A percentile compares a stretch with the other conserved stretches of the same genome.
These are phyloP conservation scores for Dictyostelium intermedium DNA, from an alignment of 78 protist species.

Conservation along the genomic window DNA sequence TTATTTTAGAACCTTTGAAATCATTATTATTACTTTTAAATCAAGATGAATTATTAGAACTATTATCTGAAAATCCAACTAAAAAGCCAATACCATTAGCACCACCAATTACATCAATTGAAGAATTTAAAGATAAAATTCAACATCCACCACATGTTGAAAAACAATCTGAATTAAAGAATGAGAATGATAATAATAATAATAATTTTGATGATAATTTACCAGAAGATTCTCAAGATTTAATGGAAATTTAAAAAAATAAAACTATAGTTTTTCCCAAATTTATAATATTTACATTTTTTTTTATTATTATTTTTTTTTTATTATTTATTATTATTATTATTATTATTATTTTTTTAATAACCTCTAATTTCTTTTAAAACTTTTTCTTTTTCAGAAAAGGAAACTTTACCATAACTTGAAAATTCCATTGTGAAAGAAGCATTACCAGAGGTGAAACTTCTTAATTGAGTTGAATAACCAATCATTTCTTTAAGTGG, in stretches of 20 bases:
- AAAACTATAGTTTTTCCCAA: background rate
- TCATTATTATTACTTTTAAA: background rate
- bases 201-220: background rate
- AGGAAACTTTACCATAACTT: conserved; percentile 26
- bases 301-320: background rate
- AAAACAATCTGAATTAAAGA: background rate
- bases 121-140: background rate
- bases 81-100: background rate
- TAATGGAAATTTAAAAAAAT: conserved; percentile 48
- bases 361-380: conserved; percentile 59
- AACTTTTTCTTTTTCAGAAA: conserved; percentile 19
- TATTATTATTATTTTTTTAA: background rate
- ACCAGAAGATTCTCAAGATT: conserved; percentile 49
- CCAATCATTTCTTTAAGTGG: conserved; percentile 82
- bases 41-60: background rate
- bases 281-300: background rate
- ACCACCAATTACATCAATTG: background rate
- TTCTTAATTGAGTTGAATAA: conserved; percentile 61
- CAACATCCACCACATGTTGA: background rate
- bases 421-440: conserved; percentile 71
- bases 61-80: background rate
- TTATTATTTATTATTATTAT: background rate
- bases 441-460: conserved; percentile 70
- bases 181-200: background rate
- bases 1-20: background rate